A percentile compares a stretch with the other conserved stretches of the same genome.
These are phyloP conservation scores for Fusarium sambucinum DNA, from an alignment of 2,329 filamentous ascomycete species.

Conservation along the genomic window DNA sequence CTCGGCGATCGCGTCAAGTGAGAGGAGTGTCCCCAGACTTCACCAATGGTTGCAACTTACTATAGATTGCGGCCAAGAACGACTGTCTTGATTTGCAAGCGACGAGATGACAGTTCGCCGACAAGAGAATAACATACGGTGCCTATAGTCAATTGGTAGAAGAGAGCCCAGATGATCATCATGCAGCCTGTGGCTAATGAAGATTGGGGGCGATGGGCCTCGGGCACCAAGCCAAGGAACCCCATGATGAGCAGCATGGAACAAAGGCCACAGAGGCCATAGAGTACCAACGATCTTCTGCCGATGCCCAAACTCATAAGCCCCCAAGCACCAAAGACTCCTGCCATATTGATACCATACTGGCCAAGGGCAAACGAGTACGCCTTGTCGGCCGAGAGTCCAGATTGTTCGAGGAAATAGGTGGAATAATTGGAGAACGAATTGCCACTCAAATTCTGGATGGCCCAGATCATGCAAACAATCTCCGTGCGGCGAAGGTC, in stretches of 20 bases:
- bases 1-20: neutral
- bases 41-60: conserved; percentile 55
- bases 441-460: conserved; percentile 73
- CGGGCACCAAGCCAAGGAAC: conserved; percentile 81
- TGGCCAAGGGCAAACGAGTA: conserved; percentile 74
- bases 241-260: conserved; percentile 85
- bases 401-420: conserved; percentile 72
- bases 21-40: neutral
- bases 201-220: conserved; percentile 67
- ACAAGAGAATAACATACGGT: conserved; percentile 93
- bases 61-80: conserved; percentile 85
- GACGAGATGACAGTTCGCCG: conserved; percentile 82
- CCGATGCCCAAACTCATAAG: conserved; percentile 82
- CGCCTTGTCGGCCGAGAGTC: conserved; percentile 63
- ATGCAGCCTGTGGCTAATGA: conserved; percentile 85
- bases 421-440: conserved; percentile 75
- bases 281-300: conserved; percentile 80
- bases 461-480: conserved; percentile 73
- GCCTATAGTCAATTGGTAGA: conserved; percentile 88
- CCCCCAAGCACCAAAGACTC: conserved; percentile 84
- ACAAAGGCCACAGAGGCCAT: conserved; percentile 79
- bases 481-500: conserved; percentile 82
- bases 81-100: conserved; percentile 91
- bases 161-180: conserved; percentile 84
- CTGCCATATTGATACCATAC: conserved; percentile 80